Percentiles rank a stretch among this genome's conserved stretches.
Evolutionary conservation across 2,329 filamentous ascomycete genomes (phyloP).

Genomic region (Piedraia hortae): DNA sequence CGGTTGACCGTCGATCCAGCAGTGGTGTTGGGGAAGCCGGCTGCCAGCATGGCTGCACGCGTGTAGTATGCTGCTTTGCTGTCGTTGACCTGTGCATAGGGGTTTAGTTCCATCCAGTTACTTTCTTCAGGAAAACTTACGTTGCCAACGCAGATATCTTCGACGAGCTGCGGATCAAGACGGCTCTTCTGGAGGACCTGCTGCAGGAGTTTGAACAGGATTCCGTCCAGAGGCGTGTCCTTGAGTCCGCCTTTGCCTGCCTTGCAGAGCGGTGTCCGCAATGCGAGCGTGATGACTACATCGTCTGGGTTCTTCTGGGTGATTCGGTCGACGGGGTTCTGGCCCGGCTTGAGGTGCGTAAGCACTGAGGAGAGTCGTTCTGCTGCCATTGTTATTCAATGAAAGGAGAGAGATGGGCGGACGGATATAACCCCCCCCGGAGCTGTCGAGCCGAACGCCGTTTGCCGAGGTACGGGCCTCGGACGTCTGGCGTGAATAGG

Average conservation of each 20-base stretch:
- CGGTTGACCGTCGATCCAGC: conserved; percentile 64
- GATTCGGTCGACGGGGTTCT: conserved; percentile 43
- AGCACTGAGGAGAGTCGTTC: conserved; percentile 72
- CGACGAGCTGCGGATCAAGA: conserved; percentile 12
- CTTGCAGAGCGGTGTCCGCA: conserved; percentile 73
- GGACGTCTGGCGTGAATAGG: too few species aligned
- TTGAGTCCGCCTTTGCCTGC: conserved; percentile 75
- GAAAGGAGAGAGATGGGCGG: too few species aligned
- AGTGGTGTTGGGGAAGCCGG: conserved; percentile 78
- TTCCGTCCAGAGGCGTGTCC: conserved; percentile 68
- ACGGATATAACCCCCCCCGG: too few species aligned
- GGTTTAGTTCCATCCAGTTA: neutral
- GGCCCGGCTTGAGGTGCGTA: conserved; percentile 49
- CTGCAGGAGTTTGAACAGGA: conserved; percentile 61
- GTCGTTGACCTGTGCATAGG: conserved; percentile 38
- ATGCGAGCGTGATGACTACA: conserved; percentile 78
- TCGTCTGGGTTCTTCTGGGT: conserved; percentile 56
- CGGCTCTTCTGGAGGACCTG: conserved; percentile 15
- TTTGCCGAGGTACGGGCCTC: too few species aligned
- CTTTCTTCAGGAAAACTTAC: conserved; percentile 17
- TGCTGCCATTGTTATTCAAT: conserved; percentile 40
- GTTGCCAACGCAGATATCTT: conserved; percentile 76
- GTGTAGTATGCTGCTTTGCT: conserved; percentile 70
- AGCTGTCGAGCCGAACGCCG: too few species aligned
- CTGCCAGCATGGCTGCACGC: conserved; percentile 66